Conservation (phyloP, 1,284 basidiomycete species). For the Rhodofomes roseus region DNA sequence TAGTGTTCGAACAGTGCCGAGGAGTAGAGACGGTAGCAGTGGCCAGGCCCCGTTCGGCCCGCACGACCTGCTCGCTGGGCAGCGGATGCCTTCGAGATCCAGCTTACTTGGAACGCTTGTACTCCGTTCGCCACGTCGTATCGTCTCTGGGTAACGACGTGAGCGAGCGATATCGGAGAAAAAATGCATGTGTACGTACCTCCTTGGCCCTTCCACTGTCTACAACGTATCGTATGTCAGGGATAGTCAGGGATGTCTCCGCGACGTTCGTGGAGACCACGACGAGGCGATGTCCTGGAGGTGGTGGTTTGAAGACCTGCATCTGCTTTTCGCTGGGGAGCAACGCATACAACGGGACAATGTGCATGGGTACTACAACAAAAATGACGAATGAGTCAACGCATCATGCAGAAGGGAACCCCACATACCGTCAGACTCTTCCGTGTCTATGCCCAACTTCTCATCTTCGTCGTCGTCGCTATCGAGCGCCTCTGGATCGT, state of each 20-base stretch:
- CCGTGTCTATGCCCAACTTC: slow-evolving; percentile 50
- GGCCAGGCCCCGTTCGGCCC: slow-evolving; percentile 75
- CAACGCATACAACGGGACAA: slow-evolving; percentile 74
- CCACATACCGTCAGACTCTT: slow-evolving; percentile 58
- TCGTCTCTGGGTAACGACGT: slow-evolving; percentile 34
- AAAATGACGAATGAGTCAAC: not conserved
- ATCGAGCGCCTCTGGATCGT: slow-evolving; percentile 46
- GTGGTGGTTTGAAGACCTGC: slow-evolving; percentile 67
- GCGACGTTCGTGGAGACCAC: slow-evolving; percentile 79
- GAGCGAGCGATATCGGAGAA: not conserved
- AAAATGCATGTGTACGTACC: slow-evolving; percentile 27
- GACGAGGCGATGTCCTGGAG: slow-evolving; percentile 60
- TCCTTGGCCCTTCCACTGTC: slow-evolving; percentile 83
- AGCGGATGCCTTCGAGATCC: slow-evolving; percentile 77
- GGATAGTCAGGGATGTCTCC: slow-evolving; percentile 78
- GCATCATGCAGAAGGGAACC: not conserved
- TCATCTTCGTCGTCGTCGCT: slow-evolving; percentile 47
- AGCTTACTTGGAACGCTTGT: slow-evolving; percentile 69
- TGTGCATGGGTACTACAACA: slow-evolving; percentile 58
- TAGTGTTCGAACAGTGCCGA: slow-evolving; percentile 87
- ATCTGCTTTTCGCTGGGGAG: slow-evolving; percentile 73
- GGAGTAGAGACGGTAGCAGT: slow-evolving; percentile 76
- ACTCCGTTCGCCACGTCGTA: slow-evolving; percentile 62
- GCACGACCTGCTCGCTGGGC: slow-evolving; percentile 73
- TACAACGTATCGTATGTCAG: slow-evolving; percentile 73